Conservation (phyloP, 2,329 filamentous ascomycete species). For the Colletotrichum tamarilloi region DNA sequence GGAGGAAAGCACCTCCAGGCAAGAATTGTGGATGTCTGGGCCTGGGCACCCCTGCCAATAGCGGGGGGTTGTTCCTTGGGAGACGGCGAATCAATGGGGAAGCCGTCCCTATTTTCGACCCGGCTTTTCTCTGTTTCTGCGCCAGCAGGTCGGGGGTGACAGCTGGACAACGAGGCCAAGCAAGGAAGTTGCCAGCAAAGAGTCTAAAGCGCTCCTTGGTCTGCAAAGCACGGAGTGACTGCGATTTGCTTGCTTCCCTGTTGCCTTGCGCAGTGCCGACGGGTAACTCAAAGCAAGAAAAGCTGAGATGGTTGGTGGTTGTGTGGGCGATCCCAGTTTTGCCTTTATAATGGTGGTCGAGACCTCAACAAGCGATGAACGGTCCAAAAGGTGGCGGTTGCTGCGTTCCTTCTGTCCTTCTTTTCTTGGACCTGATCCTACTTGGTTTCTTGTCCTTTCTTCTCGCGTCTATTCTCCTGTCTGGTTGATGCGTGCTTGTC, state of each 20-base stretch:
- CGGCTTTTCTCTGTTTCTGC: conserved; percentile 29
- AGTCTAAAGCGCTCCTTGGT: conserved; percentile 1
- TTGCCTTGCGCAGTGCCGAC: conserved; percentile 14
- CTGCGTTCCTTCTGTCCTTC: not conserved
- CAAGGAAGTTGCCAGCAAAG: conserved; percentile 31
- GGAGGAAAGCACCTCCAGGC: conserved; percentile 29
- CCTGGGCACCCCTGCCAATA: conserved; percentile 30
- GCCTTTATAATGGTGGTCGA: conserved; percentile 20
- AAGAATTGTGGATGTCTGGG: conserved; percentile 36
- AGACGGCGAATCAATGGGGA: conserved; percentile 35
- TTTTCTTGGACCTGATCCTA: not conserved
- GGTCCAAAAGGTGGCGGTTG: conserved; percentile 7
- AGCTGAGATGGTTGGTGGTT: not conserved
- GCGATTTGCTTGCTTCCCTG: conserved; percentile 22
- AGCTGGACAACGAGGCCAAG: conserved; percentile 17
- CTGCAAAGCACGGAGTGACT: conserved; percentile 4
- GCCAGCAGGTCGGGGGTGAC: conserved; percentile 16
- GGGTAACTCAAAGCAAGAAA: conserved; percentile 7
- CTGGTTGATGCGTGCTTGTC: not conserved
- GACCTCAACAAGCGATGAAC: conserved; percentile 21
- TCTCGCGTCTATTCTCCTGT: not conserved
- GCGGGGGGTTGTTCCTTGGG: conserved; percentile 37
- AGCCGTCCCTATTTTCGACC: conserved; percentile 21
- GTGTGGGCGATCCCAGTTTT: conserved; percentile 20
- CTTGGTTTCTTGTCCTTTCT: not conserved